phyloP scores from a whole-genome alignment of 2,329 filamentous ascomycete species.

The Oidium heveae region DNA sequence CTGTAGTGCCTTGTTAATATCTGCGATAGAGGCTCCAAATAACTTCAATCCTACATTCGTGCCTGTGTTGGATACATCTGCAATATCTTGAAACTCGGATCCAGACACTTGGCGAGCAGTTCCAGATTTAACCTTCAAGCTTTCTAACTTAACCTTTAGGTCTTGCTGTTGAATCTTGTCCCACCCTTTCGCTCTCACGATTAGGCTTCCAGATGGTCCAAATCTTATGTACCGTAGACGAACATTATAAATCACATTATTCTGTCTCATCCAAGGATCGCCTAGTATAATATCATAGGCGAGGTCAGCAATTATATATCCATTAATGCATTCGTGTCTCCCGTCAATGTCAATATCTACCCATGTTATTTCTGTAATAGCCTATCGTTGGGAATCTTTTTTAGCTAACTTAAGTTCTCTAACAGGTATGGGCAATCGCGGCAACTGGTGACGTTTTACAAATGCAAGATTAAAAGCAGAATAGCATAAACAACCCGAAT shows the following conservation, averaged over 20 bases:
- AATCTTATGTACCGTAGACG: neutral
- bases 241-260: neutral
- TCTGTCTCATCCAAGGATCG: neutral
- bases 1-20: neutral
- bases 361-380: neutral
- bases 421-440: neutral
- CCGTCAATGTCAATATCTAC: neutral
- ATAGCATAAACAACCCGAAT: neutral
- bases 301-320: neutral
- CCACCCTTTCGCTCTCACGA: neutral
- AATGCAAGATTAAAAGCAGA: neutral
- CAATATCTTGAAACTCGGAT: neutral
- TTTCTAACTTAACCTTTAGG: neutral
- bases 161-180: neutral
- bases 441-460: neutral
- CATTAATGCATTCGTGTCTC: neutral
- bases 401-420: neutral
- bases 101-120: neutral
- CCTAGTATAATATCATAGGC: neutral
- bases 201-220: neutral
- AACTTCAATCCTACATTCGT: neutral
- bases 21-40: neutral
- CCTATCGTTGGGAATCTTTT: neutral
- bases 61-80: neutral
- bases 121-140: neutral